Percentiles rank a stretch among this genome's conserved stretches.
Conservation (phyloP, 495 filamentous ascomycete genomes). For the Penicillium soppii region DNA sequence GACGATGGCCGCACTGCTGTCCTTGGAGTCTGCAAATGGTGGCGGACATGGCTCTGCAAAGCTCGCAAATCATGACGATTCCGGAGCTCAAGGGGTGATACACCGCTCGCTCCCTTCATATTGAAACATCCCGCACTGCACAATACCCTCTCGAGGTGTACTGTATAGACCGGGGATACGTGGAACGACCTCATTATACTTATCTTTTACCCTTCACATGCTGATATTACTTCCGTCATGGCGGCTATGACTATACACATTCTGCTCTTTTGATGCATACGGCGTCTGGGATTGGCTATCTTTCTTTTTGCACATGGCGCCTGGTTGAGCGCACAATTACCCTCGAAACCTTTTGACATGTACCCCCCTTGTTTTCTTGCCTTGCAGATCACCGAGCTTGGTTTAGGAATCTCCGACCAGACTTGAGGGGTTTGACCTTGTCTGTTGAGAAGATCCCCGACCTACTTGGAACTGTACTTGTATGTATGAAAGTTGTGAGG, state of each 20-base stretch:
- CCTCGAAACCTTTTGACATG: background rate
- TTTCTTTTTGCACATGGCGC: conserved; percentile 9
- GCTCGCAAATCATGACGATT: conserved; percentile 27
- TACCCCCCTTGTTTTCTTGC: conserved; percentile 3
- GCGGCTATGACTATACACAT: conserved; percentile 16
- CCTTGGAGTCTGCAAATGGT: conserved; percentile 59
- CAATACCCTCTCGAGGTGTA: conserved; percentile 22
- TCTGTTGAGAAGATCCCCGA: background rate
- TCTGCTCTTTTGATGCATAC: conserved; percentile 12
- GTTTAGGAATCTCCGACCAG: background rate
- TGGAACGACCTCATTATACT: conserved; percentile 15
- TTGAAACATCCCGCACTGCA: conserved; percentile 12
- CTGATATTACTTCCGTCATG: conserved; percentile 12
- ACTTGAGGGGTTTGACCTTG: background rate
- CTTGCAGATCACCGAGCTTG: conserved; percentile 10
- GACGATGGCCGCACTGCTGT: conserved; percentile 63
- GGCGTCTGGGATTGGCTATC: conserved; percentile 13
- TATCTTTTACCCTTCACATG: conserved; percentile 7
- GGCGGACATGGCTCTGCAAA: conserved; percentile 57
- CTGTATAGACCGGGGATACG: conserved; percentile 3
- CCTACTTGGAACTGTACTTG: conserved; percentile 13
- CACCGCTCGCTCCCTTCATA: background rate
- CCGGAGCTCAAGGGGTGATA: background rate
- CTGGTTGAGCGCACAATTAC: conserved; percentile 10
- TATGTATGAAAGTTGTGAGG: conserved; percentile 10